Evolutionary conservation across 2,329 filamentous ascomycete genomes (phyloP).

Genomic region (Aspergillus quadricinctus): DNA sequence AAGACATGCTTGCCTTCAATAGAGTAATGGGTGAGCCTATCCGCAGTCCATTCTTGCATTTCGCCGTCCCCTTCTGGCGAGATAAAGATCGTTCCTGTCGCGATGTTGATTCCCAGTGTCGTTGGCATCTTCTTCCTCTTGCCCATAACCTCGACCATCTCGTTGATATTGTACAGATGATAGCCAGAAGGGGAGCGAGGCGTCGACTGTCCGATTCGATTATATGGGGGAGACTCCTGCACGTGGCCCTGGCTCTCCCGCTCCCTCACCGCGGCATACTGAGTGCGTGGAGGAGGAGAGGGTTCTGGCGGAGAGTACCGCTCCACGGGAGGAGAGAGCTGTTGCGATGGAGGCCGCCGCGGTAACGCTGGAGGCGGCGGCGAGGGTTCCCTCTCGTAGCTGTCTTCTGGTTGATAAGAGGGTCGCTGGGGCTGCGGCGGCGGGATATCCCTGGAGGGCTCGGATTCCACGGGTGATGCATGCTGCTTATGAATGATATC

Average conservation of each 20-base stretch:
- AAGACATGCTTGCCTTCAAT: conserved; percentile 98
- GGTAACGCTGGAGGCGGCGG: conserved; percentile 58
- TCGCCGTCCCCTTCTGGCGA: conserved; percentile 82
- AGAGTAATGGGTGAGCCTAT: conserved; percentile 95
- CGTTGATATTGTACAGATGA: conserved; percentile 93
- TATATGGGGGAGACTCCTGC: conserved; percentile 54
- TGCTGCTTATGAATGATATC: conserved; percentile 41
- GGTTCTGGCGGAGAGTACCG: conserved; percentile 54
- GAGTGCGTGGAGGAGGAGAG: conserved; percentile 42
- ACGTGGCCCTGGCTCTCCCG: conserved; percentile 38
- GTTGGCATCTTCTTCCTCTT: conserved; percentile 98
- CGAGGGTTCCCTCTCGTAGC: conserved; percentile 43
- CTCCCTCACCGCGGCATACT: conserved; percentile 34
- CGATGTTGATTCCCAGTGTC: conserved; percentile 88
- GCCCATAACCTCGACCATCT: conserved; percentile 95
- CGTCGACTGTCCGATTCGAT: conserved; percentile 47
- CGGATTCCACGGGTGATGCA: conserved; percentile 27
- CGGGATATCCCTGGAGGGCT: conserved; percentile 27
- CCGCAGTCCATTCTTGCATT: conserved; percentile 87
- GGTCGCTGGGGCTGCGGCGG: conserved; percentile 40
- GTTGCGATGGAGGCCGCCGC: conserved; percentile 56
- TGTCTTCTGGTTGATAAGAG: conserved; percentile 64
- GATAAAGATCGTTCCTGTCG: conserved; percentile 83
- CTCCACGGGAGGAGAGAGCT: conserved; percentile 53
- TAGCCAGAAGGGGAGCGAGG: conserved; percentile 70